Conservation (phyloP, 2,329 filamentous ascomycete species). For the Myriosclerotinia scirpicola region DNA sequence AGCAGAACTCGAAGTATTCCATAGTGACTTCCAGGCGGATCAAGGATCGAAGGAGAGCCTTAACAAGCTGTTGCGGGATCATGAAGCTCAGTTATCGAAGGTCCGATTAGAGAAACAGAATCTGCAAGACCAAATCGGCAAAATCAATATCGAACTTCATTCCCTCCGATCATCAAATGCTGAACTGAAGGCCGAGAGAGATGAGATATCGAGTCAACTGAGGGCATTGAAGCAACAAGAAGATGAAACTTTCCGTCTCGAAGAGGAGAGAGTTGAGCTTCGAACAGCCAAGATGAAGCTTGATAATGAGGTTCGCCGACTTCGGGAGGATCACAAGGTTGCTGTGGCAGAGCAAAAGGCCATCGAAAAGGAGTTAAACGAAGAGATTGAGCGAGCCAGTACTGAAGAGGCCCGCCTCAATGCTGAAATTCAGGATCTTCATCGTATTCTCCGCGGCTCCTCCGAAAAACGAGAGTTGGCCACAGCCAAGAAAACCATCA, state of each 20-base stretch:
- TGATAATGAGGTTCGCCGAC: constrained; percentile 63
- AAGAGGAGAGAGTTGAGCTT: constrained; percentile 68
- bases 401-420: constrained; percentile 64
- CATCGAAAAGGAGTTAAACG: constrained; percentile 63
- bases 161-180: constrained; percentile 56
- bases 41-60: constrained; percentile 51
- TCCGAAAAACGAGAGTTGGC: constrained; percentile 48
- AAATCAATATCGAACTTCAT: constrained; percentile 59
- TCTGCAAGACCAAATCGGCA: constrained; percentile 63
- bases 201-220: constrained; percentile 64
- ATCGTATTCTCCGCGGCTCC: constrained; percentile 43
- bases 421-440: constrained; percentile 54
- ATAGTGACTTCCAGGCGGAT: constrained; percentile 36
- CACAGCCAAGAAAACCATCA: constrained; percentile 58
- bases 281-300: constrained; percentile 66
- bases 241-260: constrained; percentile 59
- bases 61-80: constrained; percentile 57
- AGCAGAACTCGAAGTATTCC: constrained; percentile 39
- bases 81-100: constrained; percentile 57
- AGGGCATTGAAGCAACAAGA: constrained; percentile 55
- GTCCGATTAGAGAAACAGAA: constrained; percentile 60
- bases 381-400: constrained; percentile 64
- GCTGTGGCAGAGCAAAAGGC: constrained; percentile 57
- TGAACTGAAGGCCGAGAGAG: constrained; percentile 63
- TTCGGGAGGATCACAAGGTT: constrained; percentile 62